Evolutionary conservation across 2,329 filamentous ascomycete genomes (phyloP).

Genomic region (Didymella exigua): DNA sequence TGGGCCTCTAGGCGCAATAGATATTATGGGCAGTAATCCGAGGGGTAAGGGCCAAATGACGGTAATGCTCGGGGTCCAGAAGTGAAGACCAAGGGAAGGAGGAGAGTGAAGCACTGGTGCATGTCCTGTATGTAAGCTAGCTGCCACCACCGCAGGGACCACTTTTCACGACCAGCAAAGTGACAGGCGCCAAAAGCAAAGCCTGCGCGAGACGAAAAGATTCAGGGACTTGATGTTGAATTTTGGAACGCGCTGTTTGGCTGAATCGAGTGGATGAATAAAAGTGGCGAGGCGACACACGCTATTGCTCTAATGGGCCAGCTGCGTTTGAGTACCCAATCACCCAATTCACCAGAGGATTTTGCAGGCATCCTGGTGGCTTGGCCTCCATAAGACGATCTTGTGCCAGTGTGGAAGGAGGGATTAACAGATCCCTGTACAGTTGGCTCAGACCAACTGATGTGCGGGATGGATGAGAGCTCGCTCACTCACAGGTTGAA

Average conservation of each 20-base stretch:
- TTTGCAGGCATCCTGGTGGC: constrained; percentile 40
- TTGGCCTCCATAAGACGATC: constrained; percentile 41
- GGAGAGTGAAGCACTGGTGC: constrained; percentile 34
- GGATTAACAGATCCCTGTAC: constrained; percentile 29
- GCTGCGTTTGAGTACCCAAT: constrained; percentile 31
- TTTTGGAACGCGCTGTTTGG: constrained; percentile 43
- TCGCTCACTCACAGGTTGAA: constrained; percentile 20
- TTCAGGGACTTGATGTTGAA: constrained; percentile 40
- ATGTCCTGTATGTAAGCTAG: constrained; percentile 34
- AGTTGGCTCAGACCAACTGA: constrained; percentile 45
- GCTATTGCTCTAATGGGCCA: constrained; percentile 39
- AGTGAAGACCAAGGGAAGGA: constrained; percentile 23
- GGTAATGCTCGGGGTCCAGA: constrained; percentile 28
- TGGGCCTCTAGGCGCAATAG: constrained; percentile 39
- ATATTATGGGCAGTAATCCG: constrained; percentile 32
- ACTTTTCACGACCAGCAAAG: constrained; percentile 27
- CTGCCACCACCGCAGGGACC: constrained; percentile 18
- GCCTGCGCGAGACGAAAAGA: constrained; percentile 36
- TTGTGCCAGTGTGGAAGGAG: constrained; percentile 42
- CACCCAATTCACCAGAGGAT: constrained; percentile 35
- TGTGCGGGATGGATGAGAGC: constrained; percentile 48
- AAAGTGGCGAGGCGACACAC: constrained; percentile 47
- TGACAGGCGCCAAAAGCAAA: constrained; percentile 42
- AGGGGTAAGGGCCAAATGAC: constrained; percentile 35
- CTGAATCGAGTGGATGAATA: constrained; percentile 44